Conservation (phyloP, 305 asterid species). For the Striga hermonthica region DNA sequence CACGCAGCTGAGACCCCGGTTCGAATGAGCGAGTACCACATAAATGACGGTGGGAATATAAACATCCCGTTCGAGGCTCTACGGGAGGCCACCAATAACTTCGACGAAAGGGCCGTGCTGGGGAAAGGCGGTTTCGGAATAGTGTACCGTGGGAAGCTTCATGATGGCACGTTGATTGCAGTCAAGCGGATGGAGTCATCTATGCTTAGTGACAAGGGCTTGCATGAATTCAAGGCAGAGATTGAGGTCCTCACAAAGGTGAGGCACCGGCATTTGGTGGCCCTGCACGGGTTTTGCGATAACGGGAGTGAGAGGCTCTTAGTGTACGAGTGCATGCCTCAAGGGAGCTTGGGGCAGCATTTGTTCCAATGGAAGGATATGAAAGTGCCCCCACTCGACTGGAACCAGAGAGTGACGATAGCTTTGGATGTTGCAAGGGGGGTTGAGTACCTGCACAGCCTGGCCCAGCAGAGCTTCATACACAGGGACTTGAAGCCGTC, state of each 20-base stretch:
- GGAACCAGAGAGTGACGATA: slow-evolving; percentile 63
- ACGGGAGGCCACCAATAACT: slow-evolving; percentile 54
- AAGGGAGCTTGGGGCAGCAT: slow-evolving; percentile 64
- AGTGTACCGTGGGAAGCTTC: slow-evolving; percentile 66
- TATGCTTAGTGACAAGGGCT: slow-evolving; percentile 41
- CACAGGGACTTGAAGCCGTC: slow-evolving; percentile 88
- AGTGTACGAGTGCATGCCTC: slow-evolving; percentile 87
- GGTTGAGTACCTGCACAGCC: slow-evolving; percentile 74
- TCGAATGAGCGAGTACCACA: slow-evolving; percentile 34
- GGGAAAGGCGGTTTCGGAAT: slow-evolving; percentile 84
- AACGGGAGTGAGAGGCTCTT: slow-evolving; percentile 63
- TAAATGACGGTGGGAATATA: slow-evolving; percentile 44
- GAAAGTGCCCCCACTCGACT: slow-evolving; percentile 39
- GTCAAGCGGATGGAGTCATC: slow-evolving; percentile 81
- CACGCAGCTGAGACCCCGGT: slow-evolving; percentile 26
- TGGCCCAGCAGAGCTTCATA: slow-evolving; percentile 71
- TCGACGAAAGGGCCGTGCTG: slow-evolving; percentile 49
- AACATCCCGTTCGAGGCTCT: slow-evolving; percentile 55
- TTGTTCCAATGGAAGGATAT: slow-evolving; percentile 41
- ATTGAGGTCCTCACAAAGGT: slow-evolving; percentile 77
- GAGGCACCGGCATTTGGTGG: slow-evolving; percentile 64
- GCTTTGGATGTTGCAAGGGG: slow-evolving; percentile 87
- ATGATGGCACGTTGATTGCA: slow-evolving; percentile 64
- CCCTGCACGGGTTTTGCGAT: slow-evolving; percentile 72
- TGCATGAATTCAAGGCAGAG: slow-evolving; percentile 67